These are phyloP conservation scores for Ascomycota sp. DNA, from an alignment of 2,329 filamentous ascomycete genomes.

Conservation along the genomic window DNA sequence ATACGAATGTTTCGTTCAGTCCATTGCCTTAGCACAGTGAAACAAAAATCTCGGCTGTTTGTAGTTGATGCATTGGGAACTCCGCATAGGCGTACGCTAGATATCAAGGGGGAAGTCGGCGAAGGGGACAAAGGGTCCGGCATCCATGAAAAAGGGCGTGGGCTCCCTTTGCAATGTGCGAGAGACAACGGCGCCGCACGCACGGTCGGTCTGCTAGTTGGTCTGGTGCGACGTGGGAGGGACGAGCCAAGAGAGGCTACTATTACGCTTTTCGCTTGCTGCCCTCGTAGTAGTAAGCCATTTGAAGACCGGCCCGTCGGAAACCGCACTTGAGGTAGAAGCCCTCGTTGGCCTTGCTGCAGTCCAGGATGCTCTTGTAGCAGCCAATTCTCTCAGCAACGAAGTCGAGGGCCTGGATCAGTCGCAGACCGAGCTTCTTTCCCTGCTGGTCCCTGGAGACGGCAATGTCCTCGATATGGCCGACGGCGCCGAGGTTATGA, in stretches of 20 bases:
- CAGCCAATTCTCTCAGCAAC: conserved; percentile 78
- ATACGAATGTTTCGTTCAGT: too few relatives aligned
- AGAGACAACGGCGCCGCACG: too few relatives aligned
- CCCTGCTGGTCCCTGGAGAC: conserved; percentile 90
- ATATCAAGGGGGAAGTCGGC: too few relatives aligned
- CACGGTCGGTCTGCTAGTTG: too few relatives aligned
- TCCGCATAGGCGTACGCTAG: too few relatives aligned
- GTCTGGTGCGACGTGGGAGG: too few relatives aligned
- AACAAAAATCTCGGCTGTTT: too few relatives aligned
- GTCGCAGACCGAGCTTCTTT: conserved; percentile 80
- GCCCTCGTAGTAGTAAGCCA: conserved; percentile 81
- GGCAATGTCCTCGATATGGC: conserved; percentile 95
- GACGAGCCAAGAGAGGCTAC: not conserved
- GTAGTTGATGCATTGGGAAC: too few relatives aligned
- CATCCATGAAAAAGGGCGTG: too few relatives aligned
- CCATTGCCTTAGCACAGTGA: too few relatives aligned
- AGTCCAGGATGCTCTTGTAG: conserved; percentile 95
- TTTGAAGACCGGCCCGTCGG: conserved; percentile 76
- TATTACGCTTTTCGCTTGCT: conserved; percentile 24
- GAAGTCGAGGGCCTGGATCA: conserved; percentile 84
- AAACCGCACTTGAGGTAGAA: conserved; percentile 98
- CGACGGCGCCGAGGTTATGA: conserved; percentile 62
- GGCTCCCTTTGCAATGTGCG: too few relatives aligned
- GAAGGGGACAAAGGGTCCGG: too few relatives aligned
- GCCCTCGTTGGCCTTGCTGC: conserved; percentile 85